Evolutionary conservation across 2,329 filamentous ascomycete genomes (phyloP).

Genomic region (Ceratocystiopsis minuta): DNA sequence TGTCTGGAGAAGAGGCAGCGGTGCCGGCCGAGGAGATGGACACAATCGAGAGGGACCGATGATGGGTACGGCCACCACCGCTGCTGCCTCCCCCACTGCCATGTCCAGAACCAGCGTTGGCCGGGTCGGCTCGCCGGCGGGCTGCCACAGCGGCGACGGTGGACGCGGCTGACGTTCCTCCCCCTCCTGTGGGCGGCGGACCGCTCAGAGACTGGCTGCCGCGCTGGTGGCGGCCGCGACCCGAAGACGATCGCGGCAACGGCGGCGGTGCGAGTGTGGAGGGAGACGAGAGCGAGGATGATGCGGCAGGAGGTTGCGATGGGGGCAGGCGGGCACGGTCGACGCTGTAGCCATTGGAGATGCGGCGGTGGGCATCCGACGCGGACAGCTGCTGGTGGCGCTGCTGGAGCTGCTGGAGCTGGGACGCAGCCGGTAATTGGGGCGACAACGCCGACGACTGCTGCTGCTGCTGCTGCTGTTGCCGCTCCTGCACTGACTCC

Average conservation of each 20-base stretch:
- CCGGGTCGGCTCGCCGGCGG: constrained; percentile 1
- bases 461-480: background rate
- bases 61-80: constrained; percentile 25
- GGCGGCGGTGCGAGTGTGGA: background rate
- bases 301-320: background rate
- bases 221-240: constrained; percentile 4
- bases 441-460: too few species aligned
- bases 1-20: constrained; percentile 9
- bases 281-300: constrained; percentile 1
- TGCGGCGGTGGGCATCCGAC: constrained; percentile 11
- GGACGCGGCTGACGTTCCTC: background rate
- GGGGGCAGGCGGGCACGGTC: constrained; percentile 1
- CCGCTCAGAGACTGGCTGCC: constrained; percentile 10
- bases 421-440: too few species aligned
- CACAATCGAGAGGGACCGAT: constrained; percentile 65
- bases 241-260: too few species aligned
- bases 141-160: background rate
- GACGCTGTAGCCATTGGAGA: constrained; percentile 1
- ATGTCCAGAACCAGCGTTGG: too few species aligned
- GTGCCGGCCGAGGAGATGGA: constrained; percentile 46
- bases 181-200: background rate
- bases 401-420: too few species aligned
- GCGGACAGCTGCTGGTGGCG: background rate
- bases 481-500: constrained; percentile 5
- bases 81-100: background rate